Base-by-base conservation (phyloP, 1,139 yeast genomes). In the Debaryomyces sp. region DNA sequence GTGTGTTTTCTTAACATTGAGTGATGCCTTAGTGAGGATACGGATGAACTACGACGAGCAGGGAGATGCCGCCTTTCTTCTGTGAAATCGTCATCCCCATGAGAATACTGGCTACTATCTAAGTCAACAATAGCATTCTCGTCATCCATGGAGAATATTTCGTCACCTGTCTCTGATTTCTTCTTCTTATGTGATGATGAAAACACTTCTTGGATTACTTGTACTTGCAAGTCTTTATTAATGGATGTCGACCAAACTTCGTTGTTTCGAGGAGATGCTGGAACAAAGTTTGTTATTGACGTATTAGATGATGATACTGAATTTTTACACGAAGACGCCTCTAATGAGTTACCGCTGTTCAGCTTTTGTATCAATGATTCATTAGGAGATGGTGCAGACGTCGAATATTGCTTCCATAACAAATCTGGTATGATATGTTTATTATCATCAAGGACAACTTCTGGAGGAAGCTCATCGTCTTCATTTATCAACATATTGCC, bases 401-500 rank as follows among this genome's bases (percentile, higher is more conserved):
- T 70, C 2, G 87, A 78, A 60, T 84, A 86, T 46, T 80, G 81
- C 51, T 75, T 76, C 81, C 91, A 81, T 52, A 90, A 66, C 2
- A 89, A 82, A 52, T 85, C 87, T 0, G 97, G 97, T 40, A 91
- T 85, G 47, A 91, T 91, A 64, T 91, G 98, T 54, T 82, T 85
- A 65, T 91, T 91, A 62, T 91, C 97, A 63, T 89, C 91, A 39
- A 92, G 73, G 3, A 88, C 85, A 18, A 92, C 97, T 61, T 90
- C 96, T 1, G 94, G 92, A 18, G 82, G 78, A 29, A 75, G 61
- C 33, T 67, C 73, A 26, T 66, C 68, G 23, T 66, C 70, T 18
- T 57, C 58, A 41, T 50, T 33, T 17, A 7, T 62, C 49, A 29
- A 34, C 6, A 29, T 30, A 13, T 32, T 36, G 4, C 27, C 32